Evolutionary conservation across 352 stramenopile genomes (phyloP).

Genomic region (Nothophytophthora sp.): DNA sequence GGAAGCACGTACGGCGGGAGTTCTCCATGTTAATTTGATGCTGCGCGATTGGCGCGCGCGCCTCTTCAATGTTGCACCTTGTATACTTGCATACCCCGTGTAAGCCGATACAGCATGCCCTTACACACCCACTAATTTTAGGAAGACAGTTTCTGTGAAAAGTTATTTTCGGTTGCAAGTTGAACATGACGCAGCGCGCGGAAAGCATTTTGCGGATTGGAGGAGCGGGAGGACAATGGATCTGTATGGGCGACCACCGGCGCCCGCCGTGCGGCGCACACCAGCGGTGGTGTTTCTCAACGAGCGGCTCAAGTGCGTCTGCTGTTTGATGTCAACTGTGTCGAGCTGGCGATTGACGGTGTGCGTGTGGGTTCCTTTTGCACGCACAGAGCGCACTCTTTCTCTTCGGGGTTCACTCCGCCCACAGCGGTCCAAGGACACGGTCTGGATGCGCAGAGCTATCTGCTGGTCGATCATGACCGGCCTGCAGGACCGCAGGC

Average conservation of each 20-base stretch:
- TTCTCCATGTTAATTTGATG: background rate
- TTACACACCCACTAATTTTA: no score
- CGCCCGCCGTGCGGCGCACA: conserved; percentile 17
- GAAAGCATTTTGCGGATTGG: no score
- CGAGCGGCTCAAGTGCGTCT: conserved; percentile 30
- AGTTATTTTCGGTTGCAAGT: conserved; percentile 1
- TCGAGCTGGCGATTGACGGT: no score
- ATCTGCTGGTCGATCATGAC: no score
- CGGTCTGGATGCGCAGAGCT: conserved; percentile 8
- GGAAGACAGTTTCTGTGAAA: conserved; percentile 2
- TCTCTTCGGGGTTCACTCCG: conserved; percentile 26
- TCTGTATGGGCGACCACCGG: conserved; percentile 41
- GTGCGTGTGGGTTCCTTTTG: background rate
- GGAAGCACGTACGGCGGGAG: no score
- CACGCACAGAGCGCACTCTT: conserved; percentile 24
- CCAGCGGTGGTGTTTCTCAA: conserved; percentile 44
- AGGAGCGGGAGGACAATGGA: conserved; percentile 38
- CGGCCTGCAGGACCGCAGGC: no score
- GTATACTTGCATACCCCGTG: no score
- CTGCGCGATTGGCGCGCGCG: no score
- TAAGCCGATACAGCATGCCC: no score
- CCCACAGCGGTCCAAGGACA: conserved; percentile 1
- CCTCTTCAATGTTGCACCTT: no score
- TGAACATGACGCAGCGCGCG: no score
- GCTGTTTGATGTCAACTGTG: background rate